A percentile compares a stretch with the other conserved stretches of the same genome.
Evolutionary conservation across 179 eudicot species (phyloP).

Genomic region (Silene coronaria): DNA sequence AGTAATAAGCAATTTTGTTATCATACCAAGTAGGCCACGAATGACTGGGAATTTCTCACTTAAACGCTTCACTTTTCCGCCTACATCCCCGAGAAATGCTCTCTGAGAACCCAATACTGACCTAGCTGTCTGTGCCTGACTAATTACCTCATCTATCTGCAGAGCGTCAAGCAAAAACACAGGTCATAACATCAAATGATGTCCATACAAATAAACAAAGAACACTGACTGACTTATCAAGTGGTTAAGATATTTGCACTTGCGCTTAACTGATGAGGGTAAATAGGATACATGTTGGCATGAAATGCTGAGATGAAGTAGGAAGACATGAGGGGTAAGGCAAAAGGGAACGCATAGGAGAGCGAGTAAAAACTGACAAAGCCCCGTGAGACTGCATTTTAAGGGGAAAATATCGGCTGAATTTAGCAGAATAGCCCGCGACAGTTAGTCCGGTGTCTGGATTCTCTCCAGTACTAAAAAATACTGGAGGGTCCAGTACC

Average conservation of each 20-base stretch:
- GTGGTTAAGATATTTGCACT: background rate
- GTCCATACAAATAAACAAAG: background rate
- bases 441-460: too few relatives aligned
- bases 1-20: background rate
- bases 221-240: background rate
- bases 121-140: slow-evolving; percentile 88
- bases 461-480: too few relatives aligned
- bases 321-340: background rate
- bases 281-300: background rate
- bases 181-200: background rate
- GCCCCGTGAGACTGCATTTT: too few relatives aligned
- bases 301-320: background rate
- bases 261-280: background rate
- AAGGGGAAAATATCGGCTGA: too few relatives aligned
- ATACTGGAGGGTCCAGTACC: too few relatives aligned
- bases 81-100: slow-evolving; percentile 76
- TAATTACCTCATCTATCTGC: slow-evolving; percentile 91
- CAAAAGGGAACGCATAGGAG: background rate
- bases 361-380: slow-evolving; percentile 4
- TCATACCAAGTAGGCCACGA: slow-evolving; percentile 82
- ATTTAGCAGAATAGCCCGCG: too few relatives aligned
- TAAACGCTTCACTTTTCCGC: slow-evolving; percentile 78
- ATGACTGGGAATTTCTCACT: slow-evolving; percentile 86
- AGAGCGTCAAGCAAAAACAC: slow-evolving; percentile 10
- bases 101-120: slow-evolving; percentile 80